These are phyloP conservation scores for Lentinula sp. DNA, from an alignment of 768 basidiomycete genomes.

Conservation along the genomic window DNA sequence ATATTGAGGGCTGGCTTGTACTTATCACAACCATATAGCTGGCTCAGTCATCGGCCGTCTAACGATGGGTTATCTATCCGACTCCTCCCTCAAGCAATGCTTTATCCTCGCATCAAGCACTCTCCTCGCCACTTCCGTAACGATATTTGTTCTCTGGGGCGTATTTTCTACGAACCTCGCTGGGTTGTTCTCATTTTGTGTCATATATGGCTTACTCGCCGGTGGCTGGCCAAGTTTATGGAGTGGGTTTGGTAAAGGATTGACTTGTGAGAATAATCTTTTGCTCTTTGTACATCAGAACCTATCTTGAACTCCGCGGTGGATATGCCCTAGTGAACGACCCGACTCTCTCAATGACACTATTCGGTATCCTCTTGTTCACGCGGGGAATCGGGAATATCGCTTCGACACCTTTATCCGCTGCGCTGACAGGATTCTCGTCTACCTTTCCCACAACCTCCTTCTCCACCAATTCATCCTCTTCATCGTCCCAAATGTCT, in stretches of 20 bases:
- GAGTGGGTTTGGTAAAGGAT: slow-evolving; percentile 18
- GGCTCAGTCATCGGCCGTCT: slow-evolving; percentile 19
- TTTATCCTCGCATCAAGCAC: slow-evolving; percentile 14
- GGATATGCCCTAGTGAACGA: slow-evolving; percentile 17
- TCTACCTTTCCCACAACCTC: no score
- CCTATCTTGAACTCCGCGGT: neutral
- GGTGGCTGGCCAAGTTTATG: slow-evolving; percentile 24
- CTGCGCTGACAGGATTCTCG: neutral
- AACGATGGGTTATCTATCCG: slow-evolving; percentile 18
- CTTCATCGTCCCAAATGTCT: neutral
- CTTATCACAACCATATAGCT: neutral
- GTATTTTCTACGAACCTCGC: slow-evolving; percentile 14
- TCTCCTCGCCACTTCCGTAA: slow-evolving; percentile 14
- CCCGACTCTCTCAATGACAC: slow-evolving; percentile 14
- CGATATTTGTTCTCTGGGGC: slow-evolving; percentile 25
- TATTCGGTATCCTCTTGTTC: slow-evolving; percentile 20
- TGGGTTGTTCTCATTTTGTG: slow-evolving; percentile 20
- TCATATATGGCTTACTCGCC: slow-evolving; percentile 22
- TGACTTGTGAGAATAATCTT: slow-evolving; percentile 14
- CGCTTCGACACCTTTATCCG: slow-evolving; percentile 21
- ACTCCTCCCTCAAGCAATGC: slow-evolving; percentile 15
- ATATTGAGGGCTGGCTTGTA: neutral
- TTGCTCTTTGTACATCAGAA: neutral
- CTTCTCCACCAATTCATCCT: neutral
- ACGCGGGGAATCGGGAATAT: slow-evolving; percentile 25